Base-by-base conservation (phyloP, 495 filamentous ascomycete species). In the Aspergillus asperescens region DNA sequence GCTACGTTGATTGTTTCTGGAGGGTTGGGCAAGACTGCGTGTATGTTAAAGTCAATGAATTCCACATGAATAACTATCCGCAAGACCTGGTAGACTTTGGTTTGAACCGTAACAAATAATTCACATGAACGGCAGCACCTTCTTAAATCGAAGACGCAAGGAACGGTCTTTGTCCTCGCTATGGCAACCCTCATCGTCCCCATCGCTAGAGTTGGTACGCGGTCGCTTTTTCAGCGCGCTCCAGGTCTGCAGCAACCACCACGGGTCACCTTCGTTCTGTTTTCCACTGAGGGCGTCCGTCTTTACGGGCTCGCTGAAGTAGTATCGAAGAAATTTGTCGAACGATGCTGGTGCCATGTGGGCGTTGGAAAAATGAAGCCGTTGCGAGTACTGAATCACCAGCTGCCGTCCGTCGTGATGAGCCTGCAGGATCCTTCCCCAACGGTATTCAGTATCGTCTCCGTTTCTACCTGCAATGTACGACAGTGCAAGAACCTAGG, bases 21-120 rank as follows among this genome's bases (percentile, higher is more conserved):
- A 50, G 43, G 47, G 16, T 35, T 35, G 48, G 31, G 44, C 34
- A 48, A 50, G 47, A 46, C 41, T 53, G 55, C 28, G 31, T 46
- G 27, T 27, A 58, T 57, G 59, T 35, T 61, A 61, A 62, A 48
- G 50, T 27, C 45, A 50, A 46, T 41, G 46, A 42, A 52, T 49
- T 31, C 1, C 9, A 31, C 39, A 31, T 28, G 40, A 53, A 27
- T 28, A 22, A 49, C 15, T 29, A 7, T 39, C 24, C 13, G n/a
- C n/a, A 24, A 43, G 5, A 24, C 10, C n/a, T n/a, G n/a, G n/a
- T n/a, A n/a, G n/a, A n/a, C n/a, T n/a, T n/a, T n/a, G n/a, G n/a
- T n/a, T n/a, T n/a, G 27, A 37, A 13, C 18, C 46, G 46, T 29
- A 38, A 24, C 23, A 43, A 10, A 28, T 49, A 16, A 4, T 10